These are phyloP conservation scores for Aspergillus incahuasiensis DNA, from an alignment of 495 filamentous ascomycete species.

Conservation along the genomic window DNA sequence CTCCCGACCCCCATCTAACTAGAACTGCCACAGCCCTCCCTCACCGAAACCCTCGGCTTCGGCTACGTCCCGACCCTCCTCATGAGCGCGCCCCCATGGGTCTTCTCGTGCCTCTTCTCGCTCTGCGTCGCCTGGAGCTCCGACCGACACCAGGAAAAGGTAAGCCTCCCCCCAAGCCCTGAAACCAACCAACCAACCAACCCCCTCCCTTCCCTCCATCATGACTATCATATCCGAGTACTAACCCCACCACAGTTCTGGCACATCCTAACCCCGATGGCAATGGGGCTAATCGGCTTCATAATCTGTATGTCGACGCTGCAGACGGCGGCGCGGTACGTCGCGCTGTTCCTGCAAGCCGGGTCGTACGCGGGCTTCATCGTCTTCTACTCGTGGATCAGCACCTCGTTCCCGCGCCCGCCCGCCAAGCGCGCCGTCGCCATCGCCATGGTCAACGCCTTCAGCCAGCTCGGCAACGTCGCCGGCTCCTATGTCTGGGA, in stretches of 20 bases:
- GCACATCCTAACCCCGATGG: slow-evolving; percentile 66
- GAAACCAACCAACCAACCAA: too few species aligned
- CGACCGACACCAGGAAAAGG: slow-evolving; percentile 67
- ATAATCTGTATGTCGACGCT: slow-evolving; percentile 70
- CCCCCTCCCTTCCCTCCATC: too few species aligned
- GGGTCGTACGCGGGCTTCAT: slow-evolving; percentile 55
- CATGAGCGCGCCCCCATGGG: slow-evolving; percentile 71
- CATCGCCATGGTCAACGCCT: slow-evolving; percentile 76
- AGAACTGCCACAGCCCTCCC: too few species aligned
- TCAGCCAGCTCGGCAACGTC: slow-evolving; percentile 44
- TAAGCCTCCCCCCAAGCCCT: too few species aligned
- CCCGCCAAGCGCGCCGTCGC: slow-evolving; percentile 80
- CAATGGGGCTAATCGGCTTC: slow-evolving; percentile 65
- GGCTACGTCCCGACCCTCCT: slow-evolving; percentile 63
- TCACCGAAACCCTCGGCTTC: slow-evolving; percentile 70
- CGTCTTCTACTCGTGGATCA: slow-evolving; percentile 73
- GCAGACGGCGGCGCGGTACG: slow-evolving; percentile 59
- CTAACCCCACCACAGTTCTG: too few species aligned
- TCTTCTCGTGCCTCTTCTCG: slow-evolving; percentile 65
- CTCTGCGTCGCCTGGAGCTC: slow-evolving; percentile 72
- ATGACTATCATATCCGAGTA: slow-evolving; percentile 9
- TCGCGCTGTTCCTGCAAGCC: slow-evolving; percentile 78
- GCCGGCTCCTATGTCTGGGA: slow-evolving; percentile 33
- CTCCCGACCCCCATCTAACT: too few species aligned
- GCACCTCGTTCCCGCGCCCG: slow-evolving; percentile 71